These are phyloP conservation scores for Pseudozyma sp. DNA, from an alignment of 1,284 basidiomycete genomes.

Conservation along the genomic window DNA sequence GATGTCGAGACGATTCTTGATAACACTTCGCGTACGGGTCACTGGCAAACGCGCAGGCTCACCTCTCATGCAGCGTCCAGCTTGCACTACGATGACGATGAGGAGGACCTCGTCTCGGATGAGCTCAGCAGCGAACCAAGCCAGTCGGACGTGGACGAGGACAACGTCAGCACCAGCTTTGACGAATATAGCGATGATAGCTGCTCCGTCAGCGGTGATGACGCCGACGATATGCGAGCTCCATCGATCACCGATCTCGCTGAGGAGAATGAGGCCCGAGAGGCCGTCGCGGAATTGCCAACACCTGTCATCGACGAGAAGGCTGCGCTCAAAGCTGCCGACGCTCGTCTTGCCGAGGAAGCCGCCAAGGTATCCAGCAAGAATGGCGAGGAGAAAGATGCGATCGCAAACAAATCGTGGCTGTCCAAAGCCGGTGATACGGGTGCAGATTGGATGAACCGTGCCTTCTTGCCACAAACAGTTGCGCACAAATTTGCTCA, in stretches of 20 bases:
- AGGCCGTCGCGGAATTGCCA: slow-evolving; percentile 29
- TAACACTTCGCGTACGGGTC: slow-evolving; percentile 39
- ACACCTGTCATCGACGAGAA: slow-evolving; percentile 40
- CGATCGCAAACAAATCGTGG: slow-evolving; percentile 43
- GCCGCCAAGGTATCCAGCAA: background rate
- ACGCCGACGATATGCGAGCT: slow-evolving; percentile 10
- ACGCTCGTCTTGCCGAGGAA: slow-evolving; percentile 16
- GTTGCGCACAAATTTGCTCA: slow-evolving; percentile 51
- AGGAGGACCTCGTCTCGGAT: slow-evolving; percentile 38
- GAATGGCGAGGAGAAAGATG: slow-evolving; percentile 9
- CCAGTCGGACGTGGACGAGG: slow-evolving; percentile 58
- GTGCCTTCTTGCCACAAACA: slow-evolving; percentile 42
- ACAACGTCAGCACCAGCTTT: slow-evolving; percentile 62
- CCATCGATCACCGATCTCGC: background rate
- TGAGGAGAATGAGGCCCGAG: slow-evolving; percentile 33
- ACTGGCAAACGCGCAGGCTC: slow-evolving; percentile 42
- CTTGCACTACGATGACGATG: slow-evolving; percentile 52
- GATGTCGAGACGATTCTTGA: slow-evolving; percentile 71
- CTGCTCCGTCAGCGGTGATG: slow-evolving; percentile 33
- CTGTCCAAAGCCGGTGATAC: slow-evolving; percentile 50
- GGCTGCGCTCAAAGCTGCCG: slow-evolving; percentile 26
- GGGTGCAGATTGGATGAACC: slow-evolving; percentile 51
- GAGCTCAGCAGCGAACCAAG: slow-evolving; percentile 49
- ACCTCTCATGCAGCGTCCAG: slow-evolving; percentile 56
- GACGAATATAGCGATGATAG: slow-evolving; percentile 55